Evolutionary conservation across 1,284 basidiomycete genomes (phyloP), one percentile per base, ranked within the genome.

Genomic region (Pseudozyma tsukubaensis): DNA sequence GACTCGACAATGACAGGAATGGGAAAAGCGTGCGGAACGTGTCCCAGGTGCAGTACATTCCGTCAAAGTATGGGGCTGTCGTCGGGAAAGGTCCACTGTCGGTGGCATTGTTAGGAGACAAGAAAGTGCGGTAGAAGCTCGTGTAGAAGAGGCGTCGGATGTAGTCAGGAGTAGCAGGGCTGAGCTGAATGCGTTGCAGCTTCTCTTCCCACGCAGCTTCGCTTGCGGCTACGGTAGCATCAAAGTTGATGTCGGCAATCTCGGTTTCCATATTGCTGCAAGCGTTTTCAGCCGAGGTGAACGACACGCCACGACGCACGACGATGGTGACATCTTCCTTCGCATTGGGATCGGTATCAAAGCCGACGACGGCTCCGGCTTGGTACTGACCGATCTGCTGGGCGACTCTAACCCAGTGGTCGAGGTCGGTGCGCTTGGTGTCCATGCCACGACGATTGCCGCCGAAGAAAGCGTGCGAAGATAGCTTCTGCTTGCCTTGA

Each of bases 51-150:
- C 74, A 79, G 49, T 79, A 81, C 50, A 79, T 53, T 12, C 76
- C 72, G 24, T 81, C 79, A 45, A 78, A 81, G 63, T 74, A 81
- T 1, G 73, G 70, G 8, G 59, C 43, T 1, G 39, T 48, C 18
- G 73, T 80, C 14, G 45, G 53, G 54, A 68, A 63, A 4, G 63
- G 69, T 3, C 62, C 69, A 32, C 70, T 64, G 12, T 34, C 56
- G 1, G 80, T 82, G 10, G 77, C 79, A 43, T 82, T 82, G 72
- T 81, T 81, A 16, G 80, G 80, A 21, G 65, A 79, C 8, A 82
- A 67, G 61, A 81, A 82, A 18, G 69, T 64, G n/a, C 79, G 62
- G 65, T 82, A 82, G 44, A 80, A 69, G 13, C 63, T 72, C 21
- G 76, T 74, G 59, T 82, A 82, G 64, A 81, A 77, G 18, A 81